phyloP scores from a whole-genome alignment of 768 basidiomycete species.

The Lentinula sp. region DNA sequence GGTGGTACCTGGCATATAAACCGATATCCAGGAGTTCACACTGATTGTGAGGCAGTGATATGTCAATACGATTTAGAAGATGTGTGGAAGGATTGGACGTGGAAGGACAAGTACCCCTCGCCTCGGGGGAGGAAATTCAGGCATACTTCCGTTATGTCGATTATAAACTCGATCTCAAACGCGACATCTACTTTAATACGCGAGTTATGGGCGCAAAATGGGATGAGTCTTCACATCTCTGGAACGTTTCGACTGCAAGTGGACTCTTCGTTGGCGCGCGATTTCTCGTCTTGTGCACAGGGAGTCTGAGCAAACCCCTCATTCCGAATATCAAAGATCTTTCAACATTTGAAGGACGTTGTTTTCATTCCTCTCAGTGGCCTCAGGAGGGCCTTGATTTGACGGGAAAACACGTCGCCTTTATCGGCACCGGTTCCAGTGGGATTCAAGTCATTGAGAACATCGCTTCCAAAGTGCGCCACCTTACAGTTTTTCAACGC shows the following conservation, averaged over 20 bases:
- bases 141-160: neutral
- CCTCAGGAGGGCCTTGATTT: neutral
- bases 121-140: neutral
- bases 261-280: neutral
- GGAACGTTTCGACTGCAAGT: neutral
- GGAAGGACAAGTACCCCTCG: neutral
- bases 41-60: too few species aligned
- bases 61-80: too few species aligned
- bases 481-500: conserved; percentile 14
- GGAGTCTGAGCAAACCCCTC: neutral
- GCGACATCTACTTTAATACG: neutral
- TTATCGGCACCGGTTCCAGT: conserved; percentile 2
- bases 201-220: neutral
- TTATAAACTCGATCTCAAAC: neutral
- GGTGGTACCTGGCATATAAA: conserved; percentile 1
- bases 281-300: conserved; percentile 1
- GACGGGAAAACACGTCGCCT: conserved; percentile 1
- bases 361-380: neutral
- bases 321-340: neutral
- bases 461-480: neutral
- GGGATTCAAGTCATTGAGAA: conserved; percentile 7
- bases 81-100: neutral
- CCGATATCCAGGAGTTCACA: neutral
- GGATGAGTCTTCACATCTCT: neutral
- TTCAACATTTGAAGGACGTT: neutral